Conservation (phyloP, 805 yeast genomes). For the Kazachstania martiniae region DNA sequence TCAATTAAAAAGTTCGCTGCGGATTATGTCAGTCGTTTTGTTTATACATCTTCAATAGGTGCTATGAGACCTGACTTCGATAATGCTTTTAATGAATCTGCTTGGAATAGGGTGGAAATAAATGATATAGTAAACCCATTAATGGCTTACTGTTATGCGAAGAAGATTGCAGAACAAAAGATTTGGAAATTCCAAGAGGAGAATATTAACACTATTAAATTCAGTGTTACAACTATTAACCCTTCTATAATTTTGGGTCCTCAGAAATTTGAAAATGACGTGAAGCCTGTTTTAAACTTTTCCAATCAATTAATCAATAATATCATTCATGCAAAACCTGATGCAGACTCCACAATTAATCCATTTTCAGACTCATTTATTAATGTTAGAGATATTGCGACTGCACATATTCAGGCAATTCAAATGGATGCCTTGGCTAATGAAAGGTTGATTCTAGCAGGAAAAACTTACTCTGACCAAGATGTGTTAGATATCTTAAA, state of each 20-base stretch:
- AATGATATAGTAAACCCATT: no score
- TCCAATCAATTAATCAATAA: constrained; percentile 27
- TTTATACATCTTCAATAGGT: constrained; percentile 44
- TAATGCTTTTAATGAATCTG: constrained; percentile 21
- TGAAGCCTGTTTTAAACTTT: constrained; percentile 27
- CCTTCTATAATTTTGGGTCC: constrained; percentile 42
- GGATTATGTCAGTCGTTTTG: constrained; percentile 33
- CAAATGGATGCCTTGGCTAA: constrained; percentile 28
- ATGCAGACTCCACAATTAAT: constrained; percentile 17
- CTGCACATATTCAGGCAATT: constrained; percentile 42
- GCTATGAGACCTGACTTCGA: constrained; percentile 33
- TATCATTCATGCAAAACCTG: constrained; percentile 17
- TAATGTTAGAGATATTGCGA: constrained; percentile 54
- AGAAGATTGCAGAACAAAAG: constrained; percentile 43
- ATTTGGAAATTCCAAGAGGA: constrained; percentile 41
- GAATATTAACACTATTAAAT: constrained; percentile 29
- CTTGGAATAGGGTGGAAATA: constrained; percentile 30
- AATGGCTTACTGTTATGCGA: constrained; percentile 36
- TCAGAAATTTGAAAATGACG: constrained; percentile 32
- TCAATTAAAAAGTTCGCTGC: constrained; percentile 34
- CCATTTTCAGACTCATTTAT: constrained; percentile 24
- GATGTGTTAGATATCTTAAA: constrained; percentile 21
- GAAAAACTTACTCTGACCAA: constrained; percentile 19
- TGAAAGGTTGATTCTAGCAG: constrained; percentile 24
- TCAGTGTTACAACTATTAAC: constrained; percentile 30